phyloP scores from a whole-genome alignment of 2,329 filamentous ascomycete genomes.

The Pseudogymnoascus sp. region DNA sequence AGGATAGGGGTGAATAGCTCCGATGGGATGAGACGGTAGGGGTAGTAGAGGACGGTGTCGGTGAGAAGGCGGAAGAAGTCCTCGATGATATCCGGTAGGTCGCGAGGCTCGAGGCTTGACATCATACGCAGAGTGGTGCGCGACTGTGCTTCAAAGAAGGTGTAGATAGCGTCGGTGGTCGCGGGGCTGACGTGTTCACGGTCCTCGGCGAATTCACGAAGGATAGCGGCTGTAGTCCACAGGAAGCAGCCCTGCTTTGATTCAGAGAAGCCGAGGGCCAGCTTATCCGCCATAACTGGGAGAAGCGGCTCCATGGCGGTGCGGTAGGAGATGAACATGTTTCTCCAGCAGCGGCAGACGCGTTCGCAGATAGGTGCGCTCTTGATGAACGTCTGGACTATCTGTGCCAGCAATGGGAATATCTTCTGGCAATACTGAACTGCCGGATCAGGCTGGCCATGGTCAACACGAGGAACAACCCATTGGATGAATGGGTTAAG shows the following conservation, averaged over 20 bases:
- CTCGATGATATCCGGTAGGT: slow-evolving; percentile 54
- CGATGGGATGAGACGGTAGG: slow-evolving; percentile 73
- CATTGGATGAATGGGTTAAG: slow-evolving; percentile 83
- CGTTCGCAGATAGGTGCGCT: slow-evolving; percentile 88
- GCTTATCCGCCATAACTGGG: slow-evolving; percentile 76
- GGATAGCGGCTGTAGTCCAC: slow-evolving; percentile 94
- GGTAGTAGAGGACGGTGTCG: slow-evolving; percentile 89
- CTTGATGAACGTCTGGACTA: slow-evolving; percentile 78
- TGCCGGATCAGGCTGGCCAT: slow-evolving; percentile 71
- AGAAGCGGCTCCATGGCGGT: slow-evolving; percentile 81
- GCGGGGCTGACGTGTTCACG: slow-evolving; percentile 72
- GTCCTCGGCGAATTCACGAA: slow-evolving; percentile 91
- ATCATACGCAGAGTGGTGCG: slow-evolving; percentile 83
- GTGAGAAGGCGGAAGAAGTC: slow-evolving; percentile 86
- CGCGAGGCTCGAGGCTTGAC: slow-evolving; percentile 62
- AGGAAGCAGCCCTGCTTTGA: slow-evolving; percentile 94
- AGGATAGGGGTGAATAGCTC: slow-evolving; percentile 74
- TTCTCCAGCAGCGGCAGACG: slow-evolving; percentile 89
- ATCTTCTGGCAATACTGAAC: slow-evolving; percentile 96
- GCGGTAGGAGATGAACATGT: slow-evolving; percentile 94
- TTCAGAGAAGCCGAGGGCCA: slow-evolving; percentile 74
- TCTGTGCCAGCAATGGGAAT: slow-evolving; percentile 76
- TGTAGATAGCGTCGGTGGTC: slow-evolving; percentile 83
- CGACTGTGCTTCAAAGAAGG: slow-evolving; percentile 90
- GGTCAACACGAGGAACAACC: slow-evolving; percentile 65